Evolutionary conservation across 1,139 yeast genomes (phyloP), one percentile per base, ranked within the genome.

Genomic region (Candida pseudoviswanathii): DNA sequence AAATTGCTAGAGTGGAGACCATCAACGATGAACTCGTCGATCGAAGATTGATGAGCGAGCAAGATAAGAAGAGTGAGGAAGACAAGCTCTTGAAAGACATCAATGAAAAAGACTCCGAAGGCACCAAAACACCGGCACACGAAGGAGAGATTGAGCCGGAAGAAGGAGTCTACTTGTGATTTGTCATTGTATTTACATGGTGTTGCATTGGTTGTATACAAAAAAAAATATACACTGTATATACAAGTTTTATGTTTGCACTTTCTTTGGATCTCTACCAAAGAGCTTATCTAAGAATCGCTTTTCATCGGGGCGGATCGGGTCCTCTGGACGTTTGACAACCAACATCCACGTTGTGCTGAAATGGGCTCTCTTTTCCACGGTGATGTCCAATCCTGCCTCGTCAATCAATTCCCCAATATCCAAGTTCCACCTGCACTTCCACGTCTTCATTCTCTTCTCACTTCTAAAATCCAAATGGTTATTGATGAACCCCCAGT

Each of bases 351-450:
- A 88, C 3, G 97, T 90, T 2, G 98, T 88, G n/a, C 99, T 98
- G 54, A 94, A 78, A 70, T 94, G 97, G 26, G 84, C 85, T 58
- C 96, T 75, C 57, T 82, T 82, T 58, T 89, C 91, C 57, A 82
- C 84, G 1, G 92, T 89, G 39, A 94, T 79, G 57, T 89, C 95
- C 53, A 94, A 75, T 0, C 96, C 97, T 10, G 96, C 86, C 53
- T 83, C 84, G 61, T 88, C 92, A 30, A 94, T 77, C 47, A 94
- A 77, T 58, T 86, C 94, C 32, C 91, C 96, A 57, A 94, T 89
- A 63, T 94, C 98, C 55, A 94, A 74, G 62, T 94, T 94, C 97
- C 98, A 94, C 62, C 98, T 76, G 68, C 99, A 94, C 2, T 97
- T 98, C 98, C 98, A 94, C 9, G 87, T 85, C 55, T 87, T 81